Base-by-base conservation (phyloP, 371 early-diverging fungal genomes). In the Rhizopus microsporus region DNA sequence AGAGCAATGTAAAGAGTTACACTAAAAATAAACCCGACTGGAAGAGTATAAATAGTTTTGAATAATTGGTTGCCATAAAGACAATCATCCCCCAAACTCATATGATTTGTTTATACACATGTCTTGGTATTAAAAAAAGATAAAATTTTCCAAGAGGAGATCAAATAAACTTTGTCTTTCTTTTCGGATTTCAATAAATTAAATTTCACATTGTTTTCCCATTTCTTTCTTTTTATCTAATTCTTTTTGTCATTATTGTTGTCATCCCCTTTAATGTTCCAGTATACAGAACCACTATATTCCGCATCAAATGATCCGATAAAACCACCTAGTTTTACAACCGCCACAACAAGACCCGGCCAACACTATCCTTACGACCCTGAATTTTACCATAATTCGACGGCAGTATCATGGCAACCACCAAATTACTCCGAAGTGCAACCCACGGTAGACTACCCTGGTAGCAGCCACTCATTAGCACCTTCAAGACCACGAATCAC, bases 401-500 rank as follows among this genome's bases (percentile, higher is more conserved):
- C 44, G 10, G 13, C 38, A 10, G 13, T 13, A 10, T 13, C 38
- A 37, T 37, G 38, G 38, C 38, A 37, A 37, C 38, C 7, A 37
- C 2, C 38, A 10, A 37, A 2, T 37, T 37, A 37, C 13, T 13
- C 38, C 13, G 38, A 37, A 37, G 38, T 37, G 38, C 17, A 7
- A 16, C 44, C 44, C n/a, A 43, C 17, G 23, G 23, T 23, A 13
- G 44, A 43, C 15, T 17, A 13, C 16, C 2, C 13, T 17, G 44
- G 7, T 7, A 17, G 16, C 44, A 15, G 7, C 16, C 13, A 13
- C 23, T 23, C 23, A 23, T 23, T 23, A 17, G 4, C 7, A 10
- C n/a, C 16, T 10, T n/a, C 17, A 59, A 73, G 83, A 57, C 78
- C 87, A 40, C 71, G 74, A 61, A 77, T 90, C 33, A 88, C 89